These are phyloP conservation scores for Pulveroboletus sp. DNA, from an alignment of 768 basidiomycete genomes.

Conservation along the genomic window DNA sequence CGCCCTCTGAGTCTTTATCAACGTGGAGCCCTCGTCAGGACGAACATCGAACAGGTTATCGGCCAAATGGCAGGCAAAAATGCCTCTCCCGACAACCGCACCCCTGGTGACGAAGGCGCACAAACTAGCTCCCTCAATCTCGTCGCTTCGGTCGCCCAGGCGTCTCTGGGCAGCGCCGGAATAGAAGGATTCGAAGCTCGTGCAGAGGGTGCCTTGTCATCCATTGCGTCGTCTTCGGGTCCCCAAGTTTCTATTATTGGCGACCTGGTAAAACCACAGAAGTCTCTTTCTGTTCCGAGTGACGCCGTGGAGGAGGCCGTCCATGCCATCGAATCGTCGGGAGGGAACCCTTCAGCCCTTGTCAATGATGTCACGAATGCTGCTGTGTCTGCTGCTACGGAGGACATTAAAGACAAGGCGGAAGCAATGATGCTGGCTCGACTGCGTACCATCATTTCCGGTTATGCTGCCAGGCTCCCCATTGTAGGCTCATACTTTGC, in stretches of 20 bases:
- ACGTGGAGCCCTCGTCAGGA: not conserved
- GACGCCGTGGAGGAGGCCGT: not conserved
- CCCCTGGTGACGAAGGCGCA: not conserved
- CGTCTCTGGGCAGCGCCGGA: not conserved
- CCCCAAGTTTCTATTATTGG: not conserved
- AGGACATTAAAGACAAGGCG: slow-evolving; percentile 4
- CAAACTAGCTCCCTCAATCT: not conserved
- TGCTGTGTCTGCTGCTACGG: not conserved
- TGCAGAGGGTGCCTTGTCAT: not conserved
- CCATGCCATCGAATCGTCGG: not conserved
- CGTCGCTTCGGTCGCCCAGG: not conserved
- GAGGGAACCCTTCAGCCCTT: not conserved
- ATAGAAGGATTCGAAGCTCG: not conserved
- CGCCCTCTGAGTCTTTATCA: not conserved
- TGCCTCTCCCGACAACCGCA: too few species aligned
- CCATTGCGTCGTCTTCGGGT: not conserved
- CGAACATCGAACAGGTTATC: not conserved
- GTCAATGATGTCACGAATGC: not conserved
- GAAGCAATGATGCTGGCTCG: slow-evolving; percentile 5
- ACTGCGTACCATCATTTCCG: slow-evolving; percentile 9
- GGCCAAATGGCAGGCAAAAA: not conserved
- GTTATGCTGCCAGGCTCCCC: slow-evolving; percentile 18
- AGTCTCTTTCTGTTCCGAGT: not conserved
- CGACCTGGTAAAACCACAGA: not conserved
- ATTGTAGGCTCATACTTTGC: slow-evolving; percentile 22